phyloP scores from a whole-genome alignment of 2,329 filamentous ascomycete species.

The Thielaviopsis euricoi region DNA sequence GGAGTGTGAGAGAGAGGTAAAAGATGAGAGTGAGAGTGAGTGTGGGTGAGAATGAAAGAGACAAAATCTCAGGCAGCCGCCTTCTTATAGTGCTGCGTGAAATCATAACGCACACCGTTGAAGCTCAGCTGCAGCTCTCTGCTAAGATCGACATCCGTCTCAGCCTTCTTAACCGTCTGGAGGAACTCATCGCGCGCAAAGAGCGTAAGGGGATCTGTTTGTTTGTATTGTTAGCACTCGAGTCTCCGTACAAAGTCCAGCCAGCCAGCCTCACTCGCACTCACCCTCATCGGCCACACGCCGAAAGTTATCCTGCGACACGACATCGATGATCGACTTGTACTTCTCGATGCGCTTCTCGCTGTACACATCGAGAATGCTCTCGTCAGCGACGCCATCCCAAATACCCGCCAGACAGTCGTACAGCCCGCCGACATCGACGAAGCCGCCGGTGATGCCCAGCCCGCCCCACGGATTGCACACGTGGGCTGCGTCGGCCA shows the following conservation, averaged over 20 bases:
- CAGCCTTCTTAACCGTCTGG: constrained; percentile 21
- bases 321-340: constrained; percentile 26
- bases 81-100: constrained; percentile 26
- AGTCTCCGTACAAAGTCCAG: too few species aligned
- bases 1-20: too few species aligned
- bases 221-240: too few species aligned
- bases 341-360: constrained; percentile 30
- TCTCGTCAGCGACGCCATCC: constrained; percentile 26
- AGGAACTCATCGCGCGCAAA: constrained; percentile 24
- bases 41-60: too few species aligned
- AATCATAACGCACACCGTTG: constrained; percentile 26
- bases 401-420: constrained; percentile 37
- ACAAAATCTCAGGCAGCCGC: too few species aligned
- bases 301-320: constrained; percentile 27
- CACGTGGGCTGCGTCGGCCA: constrained; percentile 43
- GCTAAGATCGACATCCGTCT: constrained; percentile 20
- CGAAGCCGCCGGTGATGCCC: constrained; percentile 44
- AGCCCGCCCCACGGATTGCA: constrained; percentile 41
- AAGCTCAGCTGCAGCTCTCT: constrained; percentile 21
- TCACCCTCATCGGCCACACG: constrained; percentile 24
- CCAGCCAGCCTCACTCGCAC: too few species aligned
- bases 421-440: constrained; percentile 42
- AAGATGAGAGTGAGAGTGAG: too few species aligned
- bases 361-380: constrained; percentile 28
- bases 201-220: constrained; percentile 19